Conservation (phyloP, 75 land plant species). For the Chamaecyparis obtusa region DNA sequence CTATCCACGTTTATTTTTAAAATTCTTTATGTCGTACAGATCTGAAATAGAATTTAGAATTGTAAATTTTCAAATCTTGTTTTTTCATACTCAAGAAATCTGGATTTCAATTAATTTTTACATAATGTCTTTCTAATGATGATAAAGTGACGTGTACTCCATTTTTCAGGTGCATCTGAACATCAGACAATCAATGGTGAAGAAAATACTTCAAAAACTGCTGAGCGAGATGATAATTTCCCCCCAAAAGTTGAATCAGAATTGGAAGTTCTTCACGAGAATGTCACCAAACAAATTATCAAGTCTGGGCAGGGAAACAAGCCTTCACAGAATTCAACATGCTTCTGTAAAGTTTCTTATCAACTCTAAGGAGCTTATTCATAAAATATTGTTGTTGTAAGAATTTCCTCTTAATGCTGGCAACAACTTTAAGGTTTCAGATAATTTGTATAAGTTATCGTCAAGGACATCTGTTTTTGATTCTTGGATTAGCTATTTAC, state of each 20-base stretch:
- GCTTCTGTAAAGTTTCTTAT: slow-evolving; percentile 75
- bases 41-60: background rate
- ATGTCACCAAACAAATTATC: slow-evolving; percentile 86
- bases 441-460: background rate
- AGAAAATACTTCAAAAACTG: background rate
- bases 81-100: background rate
- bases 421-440: background rate
- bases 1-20: background rate
- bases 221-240: slow-evolving; percentile 44
- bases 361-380: background rate
- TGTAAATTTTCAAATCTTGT: background rate
- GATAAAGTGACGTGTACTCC: background rate
- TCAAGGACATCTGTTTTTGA: background rate
- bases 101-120: background rate
- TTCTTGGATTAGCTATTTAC: background rate
- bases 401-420: background rate
- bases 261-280: slow-evolving; percentile 65
- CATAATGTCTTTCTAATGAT: background rate
- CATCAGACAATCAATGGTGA: background rate
- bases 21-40: background rate
- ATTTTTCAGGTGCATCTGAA: background rate
- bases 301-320: slow-evolving; percentile 84
- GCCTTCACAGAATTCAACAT: slow-evolving; percentile 77
- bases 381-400: background rate
- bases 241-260: slow-evolving; percentile 85